Conservation (phyloP, 2,329 filamentous ascomycete genomes). For the Whalleya microplaca region DNA sequence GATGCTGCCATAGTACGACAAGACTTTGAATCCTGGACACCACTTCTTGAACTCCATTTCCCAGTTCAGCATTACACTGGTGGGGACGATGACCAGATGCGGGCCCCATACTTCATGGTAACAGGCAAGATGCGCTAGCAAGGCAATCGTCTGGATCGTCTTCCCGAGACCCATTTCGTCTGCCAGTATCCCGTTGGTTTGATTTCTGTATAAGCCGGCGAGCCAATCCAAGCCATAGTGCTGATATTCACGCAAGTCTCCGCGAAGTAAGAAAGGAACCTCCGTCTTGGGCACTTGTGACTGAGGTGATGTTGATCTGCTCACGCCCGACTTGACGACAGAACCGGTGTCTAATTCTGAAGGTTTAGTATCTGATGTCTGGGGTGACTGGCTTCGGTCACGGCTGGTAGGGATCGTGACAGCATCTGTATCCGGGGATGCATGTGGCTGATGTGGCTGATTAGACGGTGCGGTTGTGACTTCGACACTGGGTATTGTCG, state of each 20-base stretch:
- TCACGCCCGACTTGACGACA: conserved; percentile 40
- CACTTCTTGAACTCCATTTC: conserved; percentile 99
- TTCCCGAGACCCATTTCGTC: conserved; percentile 99
- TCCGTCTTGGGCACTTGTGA: conserved; percentile 62
- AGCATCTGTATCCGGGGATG: conserved; percentile 48
- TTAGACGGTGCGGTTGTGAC: conserved; percentile 26
- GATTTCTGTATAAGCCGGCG: conserved; percentile 86
- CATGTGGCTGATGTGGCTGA: conserved; percentile 39
- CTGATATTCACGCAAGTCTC: conserved; percentile 91
- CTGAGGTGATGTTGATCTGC: conserved; percentile 41
- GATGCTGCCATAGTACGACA: conserved; percentile 93
- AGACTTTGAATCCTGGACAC: conserved; percentile 95
- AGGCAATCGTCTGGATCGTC: conserved; percentile 95
- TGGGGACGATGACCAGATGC: conserved; percentile 93
- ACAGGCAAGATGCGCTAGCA: conserved; percentile 90
- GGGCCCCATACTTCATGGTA: conserved; percentile 93
- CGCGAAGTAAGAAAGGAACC: conserved; percentile 81
- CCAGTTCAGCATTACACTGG: conserved; percentile 99
- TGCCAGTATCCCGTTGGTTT: conserved; percentile 93
- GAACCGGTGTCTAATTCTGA: conserved; percentile 52
- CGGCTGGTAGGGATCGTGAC: conserved; percentile 48
- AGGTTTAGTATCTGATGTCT: conserved; percentile 54
- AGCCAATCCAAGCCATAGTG: conserved; percentile 98
- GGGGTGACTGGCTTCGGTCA: conserved; percentile 52
- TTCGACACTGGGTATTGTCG: conserved; percentile 32